Base-by-base conservation (phyloP, 495 filamentous ascomycete species). In the Penicillium waksmanii region DNA sequence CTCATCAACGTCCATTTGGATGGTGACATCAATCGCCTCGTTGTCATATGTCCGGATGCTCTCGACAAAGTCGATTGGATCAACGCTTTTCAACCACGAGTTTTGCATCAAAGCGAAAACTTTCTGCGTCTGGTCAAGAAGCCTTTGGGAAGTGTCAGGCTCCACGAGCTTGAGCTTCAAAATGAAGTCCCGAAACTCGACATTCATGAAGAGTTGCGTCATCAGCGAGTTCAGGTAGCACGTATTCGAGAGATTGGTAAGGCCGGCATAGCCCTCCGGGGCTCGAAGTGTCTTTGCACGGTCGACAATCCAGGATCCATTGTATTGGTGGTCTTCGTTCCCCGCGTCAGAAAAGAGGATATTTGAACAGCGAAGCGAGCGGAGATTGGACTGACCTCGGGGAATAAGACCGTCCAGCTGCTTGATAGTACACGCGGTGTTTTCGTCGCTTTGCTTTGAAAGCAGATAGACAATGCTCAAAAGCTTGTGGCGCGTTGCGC, bases 1-100 rank as follows among this genome's bases (percentile, higher is more conserved):
- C 67, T 97, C 93, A 62, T 98, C 96, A 13, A 97, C 96, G 68
- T 99, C 95, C 91, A 98, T 97, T 68, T 98, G 96, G 42, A 90
- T 82, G 18, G 85, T 86, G 25, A 94, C 86, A 73, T 98, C 93
- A 51, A 98, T 93, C n/a, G 83, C 79, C 17, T 86, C 79, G 49
- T 92, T 89, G 27, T 96, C 93, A 63, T 95, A 94, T 0, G 90
- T 95, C 53, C 84, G 86, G 65, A 97, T 89, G 35, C 83, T 85
- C 19, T 80, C 79, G 27, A 94, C 91, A 50, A 95, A 86, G 0
- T 83, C 83, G 40, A 82, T 76, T 0, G 95, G 89, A 57, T 93
- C 90, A 17, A 92, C 83, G 43, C 77, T 86, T 63, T 89, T 91
- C 18, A 77, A 80, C 64, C 85, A 87, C 38, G 86, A 89, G 52